Evolutionary conservation across 352 stramenopile species (phyloP), one percentile per base, ranked within the genome.

Genomic region (Globisporangium alternatum): DNA sequence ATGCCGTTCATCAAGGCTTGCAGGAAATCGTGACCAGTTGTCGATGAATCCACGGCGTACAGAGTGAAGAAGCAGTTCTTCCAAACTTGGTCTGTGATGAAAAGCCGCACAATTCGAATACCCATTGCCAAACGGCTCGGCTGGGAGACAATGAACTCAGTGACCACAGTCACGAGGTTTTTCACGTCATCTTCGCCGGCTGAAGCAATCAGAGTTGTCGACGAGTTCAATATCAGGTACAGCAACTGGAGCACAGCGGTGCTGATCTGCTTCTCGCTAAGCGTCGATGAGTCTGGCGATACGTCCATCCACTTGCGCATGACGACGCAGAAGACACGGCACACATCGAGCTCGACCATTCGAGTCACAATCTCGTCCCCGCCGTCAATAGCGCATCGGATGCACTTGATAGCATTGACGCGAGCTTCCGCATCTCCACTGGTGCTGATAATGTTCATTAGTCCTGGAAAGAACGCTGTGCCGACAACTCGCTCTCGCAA

Each of bases 271-370:
- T 68, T 71, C 48, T 68, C 64, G 9, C 55, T 59, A 2, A 65
- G 44, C 22, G 70, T 60, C 28, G 72, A 57, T 8, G 72, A 55
- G 8, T 81, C 72, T 3, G 66, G 64, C 7, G 74, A 67, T 5
- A 74, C 73, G 30, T 85, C 70, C 76, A 85, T 90, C 78, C 81
- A 92, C 30, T 80, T 78, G 17, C 80, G 74, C 62, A 92, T 64
- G 5, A 76, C 75, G 33, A 74, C 77, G 62, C 75, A 90, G 54
- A 92, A 90, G 12, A 81, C 78, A 47, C 81, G 81, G 12, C 90
- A 62, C 61, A 91, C 74, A 31, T 89, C 81, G 66, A 90, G 81
- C 48, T 91, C 81, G 13, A 93, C 76, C 80, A 93, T 89, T 17
- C 70, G 75, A 15, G 57, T 51, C 31, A 89, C 71, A 2, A 83